Conservation (phyloP, 768 basidiomycete species). For the Clavaria fumosa region DNA sequence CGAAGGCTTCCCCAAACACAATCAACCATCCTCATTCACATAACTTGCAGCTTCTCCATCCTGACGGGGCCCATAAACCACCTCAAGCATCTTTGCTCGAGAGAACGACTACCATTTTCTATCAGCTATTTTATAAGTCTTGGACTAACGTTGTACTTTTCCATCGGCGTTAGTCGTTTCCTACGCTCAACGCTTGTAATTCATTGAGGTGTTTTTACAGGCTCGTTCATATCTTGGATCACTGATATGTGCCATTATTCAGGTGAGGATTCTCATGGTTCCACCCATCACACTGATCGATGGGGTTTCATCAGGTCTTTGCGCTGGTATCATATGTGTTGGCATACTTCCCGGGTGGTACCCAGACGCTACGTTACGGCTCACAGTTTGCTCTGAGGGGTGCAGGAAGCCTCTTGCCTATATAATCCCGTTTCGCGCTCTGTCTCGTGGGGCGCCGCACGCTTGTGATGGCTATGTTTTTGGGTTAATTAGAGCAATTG, state of each 20-base stretch:
- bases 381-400: conserved; percentile 71
- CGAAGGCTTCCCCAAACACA: background rate
- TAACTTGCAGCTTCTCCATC: conserved; percentile 49
- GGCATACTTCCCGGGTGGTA: conserved; percentile 87
- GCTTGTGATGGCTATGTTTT: no score
- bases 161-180: conserved; percentile 57
- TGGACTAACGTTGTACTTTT: conserved; percentile 80
- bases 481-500: no score
- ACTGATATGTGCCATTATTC: conserved; percentile 65
- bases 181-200: conserved; percentile 1
- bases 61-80: conserved; percentile 86
- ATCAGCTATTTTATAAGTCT: conserved; percentile 71
- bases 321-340: conserved; percentile 80
- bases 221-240: conserved; percentile 77
- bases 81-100: conserved; percentile 70
- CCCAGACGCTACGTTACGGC: conserved; percentile 66
- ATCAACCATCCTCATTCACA: background rate
- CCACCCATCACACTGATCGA: background rate
- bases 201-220: conserved; percentile 23
- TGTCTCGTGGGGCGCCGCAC: no score
- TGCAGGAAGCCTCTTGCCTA: conserved; percentile 61
- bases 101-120: conserved; percentile 76
- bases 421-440: no score
- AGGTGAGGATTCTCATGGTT: conserved; percentile 27
- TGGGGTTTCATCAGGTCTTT: conserved; percentile 34